Percentiles rank a stretch among this genome's conserved stretches.
These are phyloP conservation scores for Talaromyces sp. DNA, from an alignment of 2,329 filamentous ascomycete genomes.

Conservation along the genomic window DNA sequence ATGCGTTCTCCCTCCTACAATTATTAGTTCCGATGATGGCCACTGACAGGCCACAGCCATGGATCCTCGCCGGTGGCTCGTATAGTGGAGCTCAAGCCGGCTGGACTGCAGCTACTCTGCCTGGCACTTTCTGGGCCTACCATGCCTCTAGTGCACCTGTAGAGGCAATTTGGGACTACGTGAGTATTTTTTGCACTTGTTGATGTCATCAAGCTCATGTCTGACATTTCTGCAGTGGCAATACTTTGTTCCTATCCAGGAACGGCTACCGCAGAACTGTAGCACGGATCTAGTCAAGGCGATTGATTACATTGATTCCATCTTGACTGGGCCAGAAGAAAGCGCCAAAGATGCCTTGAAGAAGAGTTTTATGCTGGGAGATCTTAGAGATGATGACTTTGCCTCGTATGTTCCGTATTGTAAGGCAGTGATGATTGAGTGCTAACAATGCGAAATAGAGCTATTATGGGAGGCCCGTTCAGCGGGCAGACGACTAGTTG, in stretches of 20 bases:
- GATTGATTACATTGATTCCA: constrained; percentile 55
- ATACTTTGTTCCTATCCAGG: constrained; percentile 58
- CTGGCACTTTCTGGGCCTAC: constrained; percentile 62
- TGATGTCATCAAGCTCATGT: neutral
- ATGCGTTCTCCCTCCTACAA: neutral
- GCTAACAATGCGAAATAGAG: constrained; percentile 31
- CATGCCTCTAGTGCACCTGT: constrained; percentile 58
- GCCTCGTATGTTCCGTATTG: constrained; percentile 34
- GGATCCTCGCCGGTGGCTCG: constrained; percentile 57
- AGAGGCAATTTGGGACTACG: constrained; percentile 55
- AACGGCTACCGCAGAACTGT: constrained; percentile 61
- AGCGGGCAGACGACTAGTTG: constrained; percentile 56
- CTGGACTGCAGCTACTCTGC: constrained; percentile 54
- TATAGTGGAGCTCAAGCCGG: constrained; percentile 58
- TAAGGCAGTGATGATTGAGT: neutral
- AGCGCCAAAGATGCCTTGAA: constrained; percentile 50
- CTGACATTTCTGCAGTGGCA: constrained; percentile 43
- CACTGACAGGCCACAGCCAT: constrained; percentile 42
- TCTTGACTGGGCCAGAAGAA: constrained; percentile 45
- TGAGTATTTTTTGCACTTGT: constrained; percentile 18
- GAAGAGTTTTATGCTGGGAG: constrained; percentile 52
- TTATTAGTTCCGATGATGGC: neutral
- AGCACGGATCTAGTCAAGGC: constrained; percentile 54
- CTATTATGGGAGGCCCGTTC: constrained; percentile 57
- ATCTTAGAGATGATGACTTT: constrained; percentile 55